phyloP scores from a whole-genome alignment of 2,329 filamentous ascomycete genomes.

The Botrytis tulipae region DNA sequence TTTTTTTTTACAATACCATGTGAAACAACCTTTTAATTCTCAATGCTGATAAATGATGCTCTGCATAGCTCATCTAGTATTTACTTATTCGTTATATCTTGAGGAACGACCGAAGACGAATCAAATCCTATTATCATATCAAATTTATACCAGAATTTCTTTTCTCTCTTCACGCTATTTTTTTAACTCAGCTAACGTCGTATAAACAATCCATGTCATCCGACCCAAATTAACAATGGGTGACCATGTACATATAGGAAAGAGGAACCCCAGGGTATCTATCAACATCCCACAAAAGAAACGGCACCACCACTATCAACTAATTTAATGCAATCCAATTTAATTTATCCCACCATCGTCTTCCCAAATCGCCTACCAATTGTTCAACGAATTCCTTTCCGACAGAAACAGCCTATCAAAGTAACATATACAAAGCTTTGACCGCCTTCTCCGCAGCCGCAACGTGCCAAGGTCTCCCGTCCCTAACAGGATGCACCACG shows the following conservation, averaged over 20 bases:
- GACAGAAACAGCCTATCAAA: constrained; percentile 44
- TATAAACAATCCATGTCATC: neutral
- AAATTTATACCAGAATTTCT: neutral
- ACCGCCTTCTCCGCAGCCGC: constrained; percentile 68
- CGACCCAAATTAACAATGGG: neutral
- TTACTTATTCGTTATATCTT: neutral
- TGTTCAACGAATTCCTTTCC: neutral
- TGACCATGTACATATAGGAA: constrained; percentile 7
- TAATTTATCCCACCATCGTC: neutral
- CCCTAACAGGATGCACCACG: constrained; percentile 55
- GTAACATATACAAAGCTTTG: constrained; percentile 60
- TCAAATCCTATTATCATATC: neutral
- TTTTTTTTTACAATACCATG: neutral
- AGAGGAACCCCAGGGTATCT: constrained; percentile 14
- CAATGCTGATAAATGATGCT: neutral
- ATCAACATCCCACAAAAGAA: constrained; percentile 16
- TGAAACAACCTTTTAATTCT: neutral
- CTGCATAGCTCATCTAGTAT: neutral
- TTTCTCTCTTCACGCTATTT: neutral
- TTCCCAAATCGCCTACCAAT: neutral
- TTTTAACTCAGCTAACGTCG: neutral
- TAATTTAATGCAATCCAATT: neutral
- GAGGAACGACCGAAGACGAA: neutral
- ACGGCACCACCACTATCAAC: neutral
- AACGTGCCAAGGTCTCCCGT: constrained; percentile 76